Evolutionary conservation across 768 basidiomycete species (phyloP).

Genomic region (Suillus alpinus): DNA sequence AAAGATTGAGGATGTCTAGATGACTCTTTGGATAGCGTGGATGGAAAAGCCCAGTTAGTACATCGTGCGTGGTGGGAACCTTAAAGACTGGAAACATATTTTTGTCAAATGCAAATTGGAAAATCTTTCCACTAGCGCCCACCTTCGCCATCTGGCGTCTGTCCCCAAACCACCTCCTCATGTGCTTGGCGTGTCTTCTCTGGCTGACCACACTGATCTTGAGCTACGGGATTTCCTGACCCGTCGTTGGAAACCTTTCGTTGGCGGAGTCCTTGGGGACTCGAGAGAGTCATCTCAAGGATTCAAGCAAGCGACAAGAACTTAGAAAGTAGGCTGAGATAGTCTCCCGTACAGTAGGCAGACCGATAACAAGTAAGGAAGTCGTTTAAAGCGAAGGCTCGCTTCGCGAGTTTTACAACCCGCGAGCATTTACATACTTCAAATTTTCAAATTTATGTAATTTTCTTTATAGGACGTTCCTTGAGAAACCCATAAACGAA

Average conservation of each 20-base stretch:
- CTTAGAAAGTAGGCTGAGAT: background rate
- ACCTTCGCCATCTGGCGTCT: constrained; percentile 82
- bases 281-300: constrained; percentile 18
- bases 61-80: constrained; percentile 90
- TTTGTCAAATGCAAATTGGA: constrained; percentile 7
- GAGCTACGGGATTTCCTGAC: background rate
- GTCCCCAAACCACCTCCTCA: constrained; percentile 82
- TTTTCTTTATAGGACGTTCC: background rate
- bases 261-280: constrained; percentile 23
- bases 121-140: constrained; percentile 15
- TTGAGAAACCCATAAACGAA: background rate
- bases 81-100: constrained; percentile 66
- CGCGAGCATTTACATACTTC: background rate
- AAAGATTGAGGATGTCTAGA: constrained; percentile 83
- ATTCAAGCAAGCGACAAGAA: background rate
- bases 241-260: constrained; percentile 12
- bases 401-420: no score
- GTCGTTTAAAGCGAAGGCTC: background rate
- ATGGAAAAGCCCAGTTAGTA: constrained; percentile 80
- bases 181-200: constrained; percentile 10
- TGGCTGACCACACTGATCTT: constrained; percentile 8
- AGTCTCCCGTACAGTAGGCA: background rate
- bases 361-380: background rate
- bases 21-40: constrained; percentile 85
- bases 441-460: background rate